Base-by-base conservation (phyloP, 768 basidiomycete genomes). In the Kwoniella mangroviensis region DNA sequence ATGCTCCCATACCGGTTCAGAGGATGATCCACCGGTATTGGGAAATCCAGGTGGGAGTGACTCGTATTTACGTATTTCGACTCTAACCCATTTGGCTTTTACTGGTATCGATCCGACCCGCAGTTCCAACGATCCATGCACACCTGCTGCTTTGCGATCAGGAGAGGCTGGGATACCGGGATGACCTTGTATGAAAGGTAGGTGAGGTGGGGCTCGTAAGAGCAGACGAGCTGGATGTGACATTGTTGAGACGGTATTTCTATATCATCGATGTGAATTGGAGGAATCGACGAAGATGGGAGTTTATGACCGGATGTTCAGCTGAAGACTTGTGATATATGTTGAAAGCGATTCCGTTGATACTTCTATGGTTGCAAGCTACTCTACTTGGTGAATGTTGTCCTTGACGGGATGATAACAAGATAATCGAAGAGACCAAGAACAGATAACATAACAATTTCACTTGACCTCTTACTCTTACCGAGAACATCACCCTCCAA, bases 51-150 rank as follows among this genome's bases (percentile, higher is more conserved):
- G 65, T 13, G 83, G 81, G 2, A 82, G 61, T 3, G 88, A 90
- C 83, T 98, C 95, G 53, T 95, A 88, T 85, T 94, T 94, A 74
- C 92, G 89, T 81, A 97, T 86, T 84, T 96, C 94, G 70, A 97
- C 89, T 73, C 90, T 89, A 26, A 98, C 90, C 90, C 92, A 96
- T 83, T 93, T 92, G 28, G 92, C 92, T 85, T 93, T 94, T 79
- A 92, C 88, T 17, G 91, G 90, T 60, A 71, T 57, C 4, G 86
- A 85, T 0, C 89, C 90, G 5, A 90, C 86, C 19, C 94, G 89
- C 13, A 98, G 87, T 82, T 98, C 94, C 62, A 98, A 88, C 21
- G 92, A 90, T 17, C 82, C 82, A 68, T 81, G 78, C 10, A 83
- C 73, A 6, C 77, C 81, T 40, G 82, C 73, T 19, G 73, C 65